A percentile compares a stretch with the other conserved stretches of the same genome.
Conservation (phyloP, 768 basidiomycete species). For the Suillus variegatus region DNA sequence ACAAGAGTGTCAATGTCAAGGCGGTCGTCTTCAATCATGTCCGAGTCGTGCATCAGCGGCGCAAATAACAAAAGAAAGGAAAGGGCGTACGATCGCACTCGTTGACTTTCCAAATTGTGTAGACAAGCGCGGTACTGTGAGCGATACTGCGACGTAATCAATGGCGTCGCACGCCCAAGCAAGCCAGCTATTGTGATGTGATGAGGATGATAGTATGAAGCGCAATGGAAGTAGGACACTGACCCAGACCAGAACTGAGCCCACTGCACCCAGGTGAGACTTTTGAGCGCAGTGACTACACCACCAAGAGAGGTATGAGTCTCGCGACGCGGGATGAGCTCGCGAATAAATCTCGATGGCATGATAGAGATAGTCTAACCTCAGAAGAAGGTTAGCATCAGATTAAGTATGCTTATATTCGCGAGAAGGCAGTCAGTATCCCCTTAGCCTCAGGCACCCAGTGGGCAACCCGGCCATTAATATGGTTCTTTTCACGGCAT, state of each 20-base stretch:
- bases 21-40: conserved; percentile 55
- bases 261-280: conserved; percentile 55
- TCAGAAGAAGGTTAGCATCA: neutral
- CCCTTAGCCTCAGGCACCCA: neutral
- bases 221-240: conserved; percentile 5
- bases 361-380: conserved; percentile 24
- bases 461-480: neutral
- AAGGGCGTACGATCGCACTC: conserved; percentile 42
- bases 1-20: conserved; percentile 89
- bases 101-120: conserved; percentile 48
- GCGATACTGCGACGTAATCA: conserved; percentile 83
- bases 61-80: neutral
- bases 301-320: conserved; percentile 37
- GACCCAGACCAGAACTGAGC: conserved; percentile 62
- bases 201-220: neutral
- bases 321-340: conserved; percentile 52
- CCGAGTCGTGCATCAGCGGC: neutral
- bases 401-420: neutral
- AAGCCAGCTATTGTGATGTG: conserved; percentile 54
- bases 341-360: conserved; percentile 52
- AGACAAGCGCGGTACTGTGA: conserved; percentile 50
- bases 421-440: neutral
- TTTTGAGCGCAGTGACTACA: conserved; percentile 44
- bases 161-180: conserved; percentile 88
- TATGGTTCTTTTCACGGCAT: neutral